Conservation (phyloP, 2,329 filamentous ascomycete genomes). For the Thyridium curvatum region DNA sequence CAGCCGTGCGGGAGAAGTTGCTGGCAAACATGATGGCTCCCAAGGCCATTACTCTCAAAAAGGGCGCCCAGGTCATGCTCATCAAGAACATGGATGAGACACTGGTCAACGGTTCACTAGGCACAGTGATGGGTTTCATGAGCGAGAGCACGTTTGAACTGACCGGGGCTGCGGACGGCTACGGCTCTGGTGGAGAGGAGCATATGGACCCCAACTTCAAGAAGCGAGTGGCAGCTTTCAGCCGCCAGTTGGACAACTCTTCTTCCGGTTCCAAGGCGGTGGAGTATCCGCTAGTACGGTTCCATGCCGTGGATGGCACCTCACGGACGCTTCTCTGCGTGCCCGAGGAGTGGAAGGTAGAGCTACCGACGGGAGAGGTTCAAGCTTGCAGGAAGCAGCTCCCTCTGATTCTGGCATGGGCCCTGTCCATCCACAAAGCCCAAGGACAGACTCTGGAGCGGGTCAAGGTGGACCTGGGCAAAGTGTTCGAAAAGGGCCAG, state of each 20-base stretch:
- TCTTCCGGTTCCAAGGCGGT: constrained; percentile 35
- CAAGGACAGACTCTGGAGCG: constrained; percentile 91
- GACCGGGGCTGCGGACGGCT: constrained; percentile 15
- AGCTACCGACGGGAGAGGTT: constrained; percentile 89
- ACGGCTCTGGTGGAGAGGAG: constrained; percentile 37
- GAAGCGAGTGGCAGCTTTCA: constrained; percentile 51
- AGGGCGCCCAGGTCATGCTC: constrained; percentile 96
- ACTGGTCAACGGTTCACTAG: constrained; percentile 89
- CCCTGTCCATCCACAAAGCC: constrained; percentile 94
- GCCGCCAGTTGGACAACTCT: constrained; percentile 29
- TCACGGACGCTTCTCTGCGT: constrained; percentile 72
- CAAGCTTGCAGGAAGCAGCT: constrained; percentile 79
- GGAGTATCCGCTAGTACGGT: constrained; percentile 79
- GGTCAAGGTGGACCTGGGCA: constrained; percentile 88
- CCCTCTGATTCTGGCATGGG: constrained; percentile 93
- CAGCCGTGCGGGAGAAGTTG: constrained; percentile 65
- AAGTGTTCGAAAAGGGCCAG: constrained; percentile 94
- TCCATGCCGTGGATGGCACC: constrained; percentile 72
- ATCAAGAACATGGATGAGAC: constrained; percentile 97
- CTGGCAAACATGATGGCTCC: constrained; percentile 92
- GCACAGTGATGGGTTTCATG: constrained; percentile 78
- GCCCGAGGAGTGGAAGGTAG: constrained; percentile 91
- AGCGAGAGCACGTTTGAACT: constrained; percentile 32
- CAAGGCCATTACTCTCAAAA: constrained; percentile 71
- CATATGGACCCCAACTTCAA: constrained; percentile 32